These are phyloP conservation scores for Hibiscus mutabilis DNA, from an alignment of 345 rosid species.

Conservation along the genomic window DNA sequence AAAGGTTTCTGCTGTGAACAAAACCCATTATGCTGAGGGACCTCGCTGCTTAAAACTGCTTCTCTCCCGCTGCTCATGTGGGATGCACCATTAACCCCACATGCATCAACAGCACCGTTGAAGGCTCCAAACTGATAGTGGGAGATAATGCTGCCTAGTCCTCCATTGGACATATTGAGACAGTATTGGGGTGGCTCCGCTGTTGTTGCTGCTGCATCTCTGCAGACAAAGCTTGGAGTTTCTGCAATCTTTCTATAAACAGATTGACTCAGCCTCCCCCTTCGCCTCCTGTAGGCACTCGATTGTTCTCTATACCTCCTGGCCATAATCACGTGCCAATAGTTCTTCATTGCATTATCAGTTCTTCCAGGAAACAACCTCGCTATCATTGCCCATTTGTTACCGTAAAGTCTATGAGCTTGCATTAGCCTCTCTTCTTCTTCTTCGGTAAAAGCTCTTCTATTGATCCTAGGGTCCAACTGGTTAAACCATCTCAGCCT, in stretches of 20 bases:
- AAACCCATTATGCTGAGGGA: neutral
- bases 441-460: constrained; percentile 84
- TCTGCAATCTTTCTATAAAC: constrained; percentile 28
- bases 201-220: constrained; percentile 20
- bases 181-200: constrained; percentile 15
- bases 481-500: constrained; percentile 96
- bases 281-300: constrained; percentile 63
- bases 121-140: constrained; percentile 20
- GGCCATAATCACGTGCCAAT: constrained; percentile 99
- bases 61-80: constrained; percentile 22
- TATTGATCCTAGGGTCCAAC: constrained; percentile 88
- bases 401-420: constrained; percentile 88
- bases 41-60: constrained; percentile 17
- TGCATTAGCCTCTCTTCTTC: constrained; percentile 95
- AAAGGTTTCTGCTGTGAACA: constrained; percentile 19
- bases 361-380: constrained; percentile 96
- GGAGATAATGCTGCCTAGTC: constrained; percentile 15
- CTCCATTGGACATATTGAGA: constrained; percentile 15
- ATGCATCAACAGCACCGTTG: constrained; percentile 12
- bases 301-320: constrained; percentile 90
- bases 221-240: constrained; percentile 18
- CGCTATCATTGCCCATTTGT: constrained; percentile 99
- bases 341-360: constrained; percentile 95
- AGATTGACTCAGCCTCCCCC: constrained; percentile 49
- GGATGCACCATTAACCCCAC: constrained; percentile 20